Base-by-base conservation (phyloP, 2,329 filamentous ascomycete genomes). In the Neofusicoccum kwambonambiense region DNA sequence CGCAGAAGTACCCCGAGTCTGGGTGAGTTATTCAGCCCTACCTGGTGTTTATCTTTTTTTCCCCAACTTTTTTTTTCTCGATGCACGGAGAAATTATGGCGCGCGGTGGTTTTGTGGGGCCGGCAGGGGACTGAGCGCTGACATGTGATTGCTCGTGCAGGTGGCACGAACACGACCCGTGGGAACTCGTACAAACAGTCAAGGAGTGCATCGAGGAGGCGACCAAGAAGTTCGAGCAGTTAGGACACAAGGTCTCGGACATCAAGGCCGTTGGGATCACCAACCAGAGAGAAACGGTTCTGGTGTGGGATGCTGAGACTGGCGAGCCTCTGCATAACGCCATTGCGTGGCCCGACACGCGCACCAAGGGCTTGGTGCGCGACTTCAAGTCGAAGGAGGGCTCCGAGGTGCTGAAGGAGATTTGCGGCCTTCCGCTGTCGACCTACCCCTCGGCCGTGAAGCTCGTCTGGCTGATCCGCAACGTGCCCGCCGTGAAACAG, bases 381-480 rank as follows among this genome's bases (percentile, higher is more conserved):
- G 90, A 94, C 71, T 81, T 96, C 51, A 93, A 92, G 78, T 77
- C 79, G 15, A 84, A 84, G 63, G 81, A 87, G 7, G 89, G 86
- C 52, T 89, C 90, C 37, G 89, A 93, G 63, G 83, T 87, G 45
- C 81, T 96, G 45, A 84, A 84, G 65, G 83, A 89, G 54, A 81
- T 91, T 47, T 94, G 91, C 74, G 93, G 93, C 62, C 84, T 96
- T 50, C 93, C 92, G 12, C 83, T 96, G 37, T 95, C 91, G 42
- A 96, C 92, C 63, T 97, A 96, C 76, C 92, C 92, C 2, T 94
- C 92, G 31, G 91, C 90, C 62, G 89, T 93, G 68, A 96, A 96
- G 80, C 83, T 97, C 12, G 78, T 90, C 62, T 97, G 93, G 93
- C 83, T 96, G 70, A 82, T 96, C 64, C 84, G 88, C 65, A 89